These are phyloP conservation scores for Trichoderma endophyticum DNA, from an alignment of 2,329 filamentous ascomycete genomes.

Conservation along the genomic window DNA sequence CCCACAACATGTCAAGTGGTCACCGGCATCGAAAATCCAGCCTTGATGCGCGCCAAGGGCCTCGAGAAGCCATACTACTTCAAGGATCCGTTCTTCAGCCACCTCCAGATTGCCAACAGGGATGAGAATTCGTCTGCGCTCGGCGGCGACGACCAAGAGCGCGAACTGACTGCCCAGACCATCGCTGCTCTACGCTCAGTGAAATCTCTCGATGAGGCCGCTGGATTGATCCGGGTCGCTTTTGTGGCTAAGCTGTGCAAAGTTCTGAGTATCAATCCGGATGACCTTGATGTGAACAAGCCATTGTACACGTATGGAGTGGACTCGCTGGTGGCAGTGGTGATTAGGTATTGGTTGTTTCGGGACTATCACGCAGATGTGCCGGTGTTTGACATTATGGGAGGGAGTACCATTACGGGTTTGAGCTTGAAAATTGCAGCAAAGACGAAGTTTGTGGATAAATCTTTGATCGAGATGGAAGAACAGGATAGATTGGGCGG, in stretches of 20 bases:
- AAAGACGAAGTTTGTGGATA: neutral
- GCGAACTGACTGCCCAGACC: neutral
- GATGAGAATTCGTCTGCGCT: neutral
- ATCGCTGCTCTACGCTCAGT: neutral
- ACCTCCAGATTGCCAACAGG: neutral
- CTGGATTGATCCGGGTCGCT: neutral
- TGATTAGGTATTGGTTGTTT: neutral
- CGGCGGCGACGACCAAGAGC: neutral
- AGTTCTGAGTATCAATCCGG: neutral
- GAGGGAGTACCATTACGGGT: neutral
- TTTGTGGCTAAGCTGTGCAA: neutral
- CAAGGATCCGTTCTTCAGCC: neutral
- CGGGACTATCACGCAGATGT: neutral
- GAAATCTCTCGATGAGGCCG: neutral
- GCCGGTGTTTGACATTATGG: neutral
- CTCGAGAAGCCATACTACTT: neutral
- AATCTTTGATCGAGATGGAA: neutral
- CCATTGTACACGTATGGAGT: neutral
- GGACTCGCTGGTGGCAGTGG: neutral
- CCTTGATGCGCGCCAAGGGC: neutral
- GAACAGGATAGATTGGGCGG: neutral
- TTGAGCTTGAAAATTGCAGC: neutral
- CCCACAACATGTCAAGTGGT: neutral
- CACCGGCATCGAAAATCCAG: neutral
- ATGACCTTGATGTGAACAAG: neutral